Evolutionary conservation across 2,329 filamentous ascomycete genomes (phyloP).

Genomic region (Cladosporium austrohemisphaericum): DNA sequence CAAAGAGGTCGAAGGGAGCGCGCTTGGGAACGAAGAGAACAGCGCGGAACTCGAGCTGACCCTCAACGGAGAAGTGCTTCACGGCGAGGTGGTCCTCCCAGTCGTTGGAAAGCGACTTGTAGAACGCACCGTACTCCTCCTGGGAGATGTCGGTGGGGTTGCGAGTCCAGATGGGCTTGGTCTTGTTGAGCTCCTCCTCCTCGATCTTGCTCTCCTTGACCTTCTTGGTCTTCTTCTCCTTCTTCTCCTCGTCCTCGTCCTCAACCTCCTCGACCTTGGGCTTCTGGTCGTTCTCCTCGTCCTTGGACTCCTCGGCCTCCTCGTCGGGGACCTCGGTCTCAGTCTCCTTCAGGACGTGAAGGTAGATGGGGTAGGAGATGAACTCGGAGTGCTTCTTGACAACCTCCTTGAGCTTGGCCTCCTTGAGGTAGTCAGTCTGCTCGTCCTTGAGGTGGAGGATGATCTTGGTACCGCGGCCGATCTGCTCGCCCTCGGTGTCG

Average conservation of each 20-base stretch:
- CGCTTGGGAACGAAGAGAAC: conserved; percentile 99
- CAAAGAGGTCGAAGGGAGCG: conserved; percentile 98
- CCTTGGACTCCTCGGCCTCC: conserved; percentile 70
- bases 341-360: conserved; percentile 98
- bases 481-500: conserved; percentile 84
- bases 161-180: conserved; percentile 99
- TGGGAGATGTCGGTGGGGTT: conserved; percentile 92
- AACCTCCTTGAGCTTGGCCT: conserved; percentile 99
- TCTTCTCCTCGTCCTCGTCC: conserved; percentile 68
- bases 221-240: conserved; percentile 98
- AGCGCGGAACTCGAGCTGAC: conserved; percentile 99
- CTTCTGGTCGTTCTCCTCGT: conserved; percentile 83
- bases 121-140: conserved; percentile 98
- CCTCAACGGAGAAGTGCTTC: conserved; percentile 99
- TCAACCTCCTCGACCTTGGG: conserved; percentile 91
- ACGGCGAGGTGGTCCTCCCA: conserved; percentile 99
- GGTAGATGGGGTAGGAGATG: conserved; percentile 99
- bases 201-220: conserved; percentile 98
- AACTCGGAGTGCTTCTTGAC: conserved; percentile 99
- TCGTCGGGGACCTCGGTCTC: conserved; percentile 98
- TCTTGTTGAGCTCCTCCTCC: conserved; percentile 99
- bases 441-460: conserved; percentile 99
- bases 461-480: conserved; percentile 96
- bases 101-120: conserved; percentile 99
- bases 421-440: conserved; percentile 96